Conservation (phyloP, 2,329 filamentous ascomycete species). For the Apiospora phragmitis region DNA sequence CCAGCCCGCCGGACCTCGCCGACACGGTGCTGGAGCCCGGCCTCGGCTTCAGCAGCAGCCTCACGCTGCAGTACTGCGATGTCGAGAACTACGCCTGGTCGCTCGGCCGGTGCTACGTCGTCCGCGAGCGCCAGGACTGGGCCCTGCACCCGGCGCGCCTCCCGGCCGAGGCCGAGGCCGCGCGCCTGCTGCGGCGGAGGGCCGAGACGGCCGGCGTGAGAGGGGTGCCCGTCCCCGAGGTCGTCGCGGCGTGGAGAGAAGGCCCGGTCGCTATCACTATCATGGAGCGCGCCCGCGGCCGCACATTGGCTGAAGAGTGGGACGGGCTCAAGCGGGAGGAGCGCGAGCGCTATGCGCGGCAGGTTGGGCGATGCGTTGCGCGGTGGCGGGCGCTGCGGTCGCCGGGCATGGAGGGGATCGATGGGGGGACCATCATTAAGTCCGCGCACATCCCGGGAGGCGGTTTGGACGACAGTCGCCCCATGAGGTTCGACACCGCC, state of each 20-base stretch:
- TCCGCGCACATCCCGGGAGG: slow-evolving; percentile 24
- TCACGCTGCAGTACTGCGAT: slow-evolving; percentile 27
- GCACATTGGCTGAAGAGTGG: slow-evolving; percentile 29
- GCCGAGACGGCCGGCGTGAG: neutral
- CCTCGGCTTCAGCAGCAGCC: slow-evolving; percentile 23
- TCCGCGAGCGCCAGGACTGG: slow-evolving; percentile 25
- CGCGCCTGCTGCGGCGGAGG: slow-evolving; percentile 16
- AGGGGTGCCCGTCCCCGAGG: slow-evolving; percentile 23
- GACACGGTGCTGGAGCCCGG: slow-evolving; percentile 22
- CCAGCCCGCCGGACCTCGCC: slow-evolving; percentile 16
- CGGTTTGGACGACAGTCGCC: neutral
- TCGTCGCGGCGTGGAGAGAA: slow-evolving; percentile 30
- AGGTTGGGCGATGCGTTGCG: slow-evolving; percentile 22
- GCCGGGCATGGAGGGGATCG: slow-evolving; percentile 20
- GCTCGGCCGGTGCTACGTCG: slow-evolving; percentile 25
- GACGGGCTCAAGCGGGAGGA: slow-evolving; percentile 18
- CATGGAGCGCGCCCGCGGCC: slow-evolving; percentile 20
- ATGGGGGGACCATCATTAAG: slow-evolving; percentile 19
- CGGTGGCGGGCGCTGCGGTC: slow-evolving; percentile 23
- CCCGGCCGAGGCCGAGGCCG: slow-evolving; percentile 21
- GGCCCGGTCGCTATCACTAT: slow-evolving; percentile 28
- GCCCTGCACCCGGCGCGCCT: slow-evolving; percentile 16
- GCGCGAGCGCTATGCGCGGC: slow-evolving; percentile 20
- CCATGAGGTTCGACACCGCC: slow-evolving; percentile 22
- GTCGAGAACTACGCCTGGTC: slow-evolving; percentile 25